Conservation (phyloP, 768 basidiomycete genomes). For the Leccinum aurantiacum region DNA sequence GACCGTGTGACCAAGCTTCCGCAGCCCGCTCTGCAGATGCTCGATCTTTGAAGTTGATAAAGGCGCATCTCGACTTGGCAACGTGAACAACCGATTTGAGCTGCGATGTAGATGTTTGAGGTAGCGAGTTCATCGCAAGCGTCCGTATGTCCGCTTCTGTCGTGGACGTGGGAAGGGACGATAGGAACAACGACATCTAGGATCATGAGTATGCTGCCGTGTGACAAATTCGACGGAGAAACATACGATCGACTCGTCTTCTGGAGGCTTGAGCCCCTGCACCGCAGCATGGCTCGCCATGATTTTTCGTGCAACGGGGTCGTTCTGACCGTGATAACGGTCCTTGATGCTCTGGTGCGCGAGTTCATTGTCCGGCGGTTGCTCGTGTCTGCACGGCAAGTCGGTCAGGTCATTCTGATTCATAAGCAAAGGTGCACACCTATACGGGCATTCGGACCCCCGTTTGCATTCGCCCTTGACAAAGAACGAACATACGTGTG, state of each 20-base stretch:
- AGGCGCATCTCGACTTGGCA: slow-evolving; percentile 80
- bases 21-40: slow-evolving; percentile 84
- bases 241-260: slow-evolving; percentile 82
- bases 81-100: slow-evolving; percentile 87
- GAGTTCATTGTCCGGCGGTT: slow-evolving; percentile 77
- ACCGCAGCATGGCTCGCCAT: slow-evolving; percentile 73
- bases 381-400: slow-evolving; percentile 67
- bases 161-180: slow-evolving; percentile 66
- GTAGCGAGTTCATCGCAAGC: slow-evolving; percentile 64
- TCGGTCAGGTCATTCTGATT: slow-evolving; percentile 2
- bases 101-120: slow-evolving; percentile 58
- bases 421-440: slow-evolving; percentile 38
- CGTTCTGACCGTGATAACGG: slow-evolving; percentile 88
- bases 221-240: background rate
- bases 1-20: slow-evolving; percentile 84
- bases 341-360: slow-evolving; percentile 94
- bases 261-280: slow-evolving; percentile 86
- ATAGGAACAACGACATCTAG: slow-evolving; percentile 85
- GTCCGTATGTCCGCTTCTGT: slow-evolving; percentile 77
- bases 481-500: slow-evolving; percentile 94
- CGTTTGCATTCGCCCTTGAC: slow-evolving; percentile 93
- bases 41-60: slow-evolving; percentile 89
- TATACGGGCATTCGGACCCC: slow-evolving; percentile 89
- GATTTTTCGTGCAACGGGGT: slow-evolving; percentile 94
- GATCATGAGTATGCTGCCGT: slow-evolving; percentile 6